Percentiles rank a stretch among this genome's conserved stretches.
Evolutionary conservation across 306 rosid species (phyloP).

Genomic region (Delonix regia): DNA sequence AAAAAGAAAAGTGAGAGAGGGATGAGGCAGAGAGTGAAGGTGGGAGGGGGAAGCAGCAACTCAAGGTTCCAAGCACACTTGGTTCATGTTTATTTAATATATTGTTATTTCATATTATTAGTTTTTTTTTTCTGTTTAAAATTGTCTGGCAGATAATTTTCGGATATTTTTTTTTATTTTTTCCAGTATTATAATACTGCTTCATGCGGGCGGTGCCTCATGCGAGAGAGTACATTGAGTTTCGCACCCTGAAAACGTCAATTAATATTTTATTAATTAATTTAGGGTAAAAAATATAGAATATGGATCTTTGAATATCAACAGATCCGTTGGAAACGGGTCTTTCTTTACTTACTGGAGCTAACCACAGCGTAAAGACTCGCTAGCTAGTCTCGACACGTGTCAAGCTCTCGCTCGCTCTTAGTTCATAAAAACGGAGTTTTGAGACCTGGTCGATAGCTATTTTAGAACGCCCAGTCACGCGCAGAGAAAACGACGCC

Average conservation of each 20-base stretch:
- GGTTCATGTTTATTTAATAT: constrained; percentile 34
- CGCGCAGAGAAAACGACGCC: background rate
- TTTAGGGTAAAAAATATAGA: constrained; percentile 12
- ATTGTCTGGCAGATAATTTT: background rate
- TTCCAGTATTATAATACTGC: constrained; percentile 29
- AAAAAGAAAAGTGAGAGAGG: background rate
- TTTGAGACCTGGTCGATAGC: constrained; percentile 28
- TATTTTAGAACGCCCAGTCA: background rate
- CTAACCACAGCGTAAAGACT: constrained; percentile 16
- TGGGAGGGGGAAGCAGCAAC: constrained; percentile 15
- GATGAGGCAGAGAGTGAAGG: constrained; percentile 14
- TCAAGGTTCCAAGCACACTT: constrained; percentile 31
- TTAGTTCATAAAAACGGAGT: background rate
- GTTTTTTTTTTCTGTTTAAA: background rate
- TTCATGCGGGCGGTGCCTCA: constrained; percentile 76
- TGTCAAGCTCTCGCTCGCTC: constrained; percentile 26
- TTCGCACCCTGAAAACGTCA: constrained; percentile 39
- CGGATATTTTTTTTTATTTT: constrained; percentile 18
- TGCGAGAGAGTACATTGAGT: constrained; percentile 53
- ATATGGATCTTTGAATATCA: constrained; percentile 37
- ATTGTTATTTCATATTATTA: background rate
- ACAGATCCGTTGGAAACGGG: constrained; percentile 34
- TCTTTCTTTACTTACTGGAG: constrained; percentile 11
- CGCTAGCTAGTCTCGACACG: constrained; percentile 30
- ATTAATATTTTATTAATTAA: background rate